A percentile compares a stretch with the other conserved stretches of the same genome.
Conservation (phyloP, 768 basidiomycete genomes). For the Hydnum rufescens region DNA sequence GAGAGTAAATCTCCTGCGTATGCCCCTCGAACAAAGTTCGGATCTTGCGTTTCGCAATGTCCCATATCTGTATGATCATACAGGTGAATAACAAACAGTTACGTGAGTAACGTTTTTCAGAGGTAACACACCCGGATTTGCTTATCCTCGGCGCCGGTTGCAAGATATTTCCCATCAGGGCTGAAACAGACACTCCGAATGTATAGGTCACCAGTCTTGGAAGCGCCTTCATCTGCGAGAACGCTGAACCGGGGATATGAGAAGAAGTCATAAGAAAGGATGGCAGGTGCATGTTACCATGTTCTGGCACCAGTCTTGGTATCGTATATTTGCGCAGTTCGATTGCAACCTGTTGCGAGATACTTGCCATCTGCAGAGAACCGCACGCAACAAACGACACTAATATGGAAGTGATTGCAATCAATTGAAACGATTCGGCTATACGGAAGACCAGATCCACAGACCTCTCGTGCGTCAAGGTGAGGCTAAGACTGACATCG, state of each 20-base stretch:
- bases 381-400: constrained; percentile 75
- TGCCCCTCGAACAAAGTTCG: constrained; percentile 73
- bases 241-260: constrained; percentile 27
- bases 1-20: constrained; percentile 82
- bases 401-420: constrained; percentile 13
- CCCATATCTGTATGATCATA: constrained; percentile 52
- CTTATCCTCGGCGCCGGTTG: constrained; percentile 78
- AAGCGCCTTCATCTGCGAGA: constrained; percentile 54
- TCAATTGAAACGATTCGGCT: not conserved
- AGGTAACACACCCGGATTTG: constrained; percentile 53
- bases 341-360: constrained; percentile 90
- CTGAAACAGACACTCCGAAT: constrained; percentile 71
- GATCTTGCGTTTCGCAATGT: constrained; percentile 62
- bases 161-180: constrained; percentile 49
- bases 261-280: constrained; percentile 8
- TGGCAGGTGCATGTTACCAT: constrained; percentile 32
- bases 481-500: constrained; percentile 24
- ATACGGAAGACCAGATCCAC: not conserved
- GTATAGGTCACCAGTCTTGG: constrained; percentile 66
- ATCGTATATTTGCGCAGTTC: constrained; percentile 89
- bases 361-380: constrained; percentile 88
- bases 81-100: not conserved
- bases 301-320: constrained; percentile 69
- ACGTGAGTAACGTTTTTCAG: not conserved
- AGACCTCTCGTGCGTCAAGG: constrained; percentile 26